A percentile compares a stretch with the other conserved stretches of the same genome.
These are phyloP conservation scores for Pythium rhizo-oryzae DNA, from an alignment of 352 stramenopile genomes.

Conservation along the genomic window DNA sequence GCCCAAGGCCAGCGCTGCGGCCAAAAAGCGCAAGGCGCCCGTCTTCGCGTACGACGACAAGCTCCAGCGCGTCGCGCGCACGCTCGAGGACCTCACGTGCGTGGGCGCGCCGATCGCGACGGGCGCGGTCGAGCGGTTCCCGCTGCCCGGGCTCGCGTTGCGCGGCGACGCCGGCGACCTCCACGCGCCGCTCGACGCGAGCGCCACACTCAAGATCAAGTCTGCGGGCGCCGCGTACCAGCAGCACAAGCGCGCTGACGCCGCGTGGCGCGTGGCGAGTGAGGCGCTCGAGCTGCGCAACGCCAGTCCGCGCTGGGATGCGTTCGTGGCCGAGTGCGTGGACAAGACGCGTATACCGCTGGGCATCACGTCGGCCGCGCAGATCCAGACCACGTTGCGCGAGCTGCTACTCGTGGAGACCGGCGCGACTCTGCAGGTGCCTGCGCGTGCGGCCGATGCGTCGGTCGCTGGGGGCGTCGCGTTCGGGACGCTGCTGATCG, in stretches of 20 bases:
- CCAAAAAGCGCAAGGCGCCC: not conserved
- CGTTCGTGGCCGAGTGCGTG: conserved; percentile 7
- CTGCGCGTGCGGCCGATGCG: no score
- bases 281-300: conserved; percentile 12
- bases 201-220: not conserved
- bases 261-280: conserved; percentile 21
- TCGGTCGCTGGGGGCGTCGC: conserved; percentile 24
- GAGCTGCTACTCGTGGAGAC: conserved; percentile 47
- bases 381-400: conserved; percentile 26
- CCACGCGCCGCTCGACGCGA: not conserved
- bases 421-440: conserved; percentile 43
- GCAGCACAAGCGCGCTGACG: conserved; percentile 17
- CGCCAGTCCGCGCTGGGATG: not conserved
- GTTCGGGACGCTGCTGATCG: conserved; percentile 47
- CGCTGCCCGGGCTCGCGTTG: conserved; percentile 6
- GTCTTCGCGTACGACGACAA: not conserved
- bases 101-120: not conserved
- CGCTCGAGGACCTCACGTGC: not conserved
- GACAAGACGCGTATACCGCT: not conserved
- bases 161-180: not conserved
- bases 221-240: conserved; percentile 12
- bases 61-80: not conserved
- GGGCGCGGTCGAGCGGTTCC: not conserved
- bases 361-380: not conserved
- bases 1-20: not conserved